A percentile compares a stretch with the other conserved stretches of the same genome.
Conservation (phyloP, 805 yeast genomes). For the Saturnispora sekii region DNA sequence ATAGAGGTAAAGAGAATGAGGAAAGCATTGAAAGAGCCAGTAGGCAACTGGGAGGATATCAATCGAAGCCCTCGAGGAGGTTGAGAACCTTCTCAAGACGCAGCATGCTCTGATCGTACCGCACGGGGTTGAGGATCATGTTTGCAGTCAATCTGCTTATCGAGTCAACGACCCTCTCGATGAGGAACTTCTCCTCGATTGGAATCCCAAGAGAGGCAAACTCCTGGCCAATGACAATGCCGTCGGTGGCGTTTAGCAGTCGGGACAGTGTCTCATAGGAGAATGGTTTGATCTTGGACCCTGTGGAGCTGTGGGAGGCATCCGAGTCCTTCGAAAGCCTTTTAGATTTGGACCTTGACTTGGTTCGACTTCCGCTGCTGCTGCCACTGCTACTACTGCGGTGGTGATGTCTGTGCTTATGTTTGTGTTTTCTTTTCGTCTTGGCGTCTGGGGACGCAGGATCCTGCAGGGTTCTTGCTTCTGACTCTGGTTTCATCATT, state of each 20-base stretch:
- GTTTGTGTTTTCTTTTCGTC: not conserved
- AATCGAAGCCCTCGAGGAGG: conserved; percentile 73
- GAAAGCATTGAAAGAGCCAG: not conserved
- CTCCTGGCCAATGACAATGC: conserved; percentile 57
- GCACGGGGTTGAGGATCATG: conserved; percentile 75
- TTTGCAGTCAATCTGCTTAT: conserved; percentile 80
- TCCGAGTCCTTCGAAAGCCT: conserved; percentile 7
- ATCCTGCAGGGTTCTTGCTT: too few species aligned
- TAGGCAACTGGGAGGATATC: not conserved
- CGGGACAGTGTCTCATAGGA: conserved; percentile 38
- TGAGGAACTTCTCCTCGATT: conserved; percentile 60
- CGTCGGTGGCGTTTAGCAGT: conserved; percentile 47
- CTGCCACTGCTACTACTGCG: conserved; percentile 1
- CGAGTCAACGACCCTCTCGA: conserved; percentile 81
- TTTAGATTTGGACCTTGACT: conserved; percentile 8
- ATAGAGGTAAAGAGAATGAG: not conserved
- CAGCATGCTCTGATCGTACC: conserved; percentile 70
- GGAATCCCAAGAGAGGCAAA: conserved; percentile 68
- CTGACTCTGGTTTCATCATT: not conserved
- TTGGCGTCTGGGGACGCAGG: not conserved
- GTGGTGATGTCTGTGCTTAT: conserved; percentile 1
- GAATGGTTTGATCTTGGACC: conserved; percentile 23
- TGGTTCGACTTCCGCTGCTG: not conserved
- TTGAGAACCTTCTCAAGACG: conserved; percentile 74
- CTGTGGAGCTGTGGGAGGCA: not conserved